Evolutionary conservation across 2,329 filamentous ascomycete species (phyloP), one percentile per base, ranked within the genome.

Genomic region (Lachnellula willkommii): DNA sequence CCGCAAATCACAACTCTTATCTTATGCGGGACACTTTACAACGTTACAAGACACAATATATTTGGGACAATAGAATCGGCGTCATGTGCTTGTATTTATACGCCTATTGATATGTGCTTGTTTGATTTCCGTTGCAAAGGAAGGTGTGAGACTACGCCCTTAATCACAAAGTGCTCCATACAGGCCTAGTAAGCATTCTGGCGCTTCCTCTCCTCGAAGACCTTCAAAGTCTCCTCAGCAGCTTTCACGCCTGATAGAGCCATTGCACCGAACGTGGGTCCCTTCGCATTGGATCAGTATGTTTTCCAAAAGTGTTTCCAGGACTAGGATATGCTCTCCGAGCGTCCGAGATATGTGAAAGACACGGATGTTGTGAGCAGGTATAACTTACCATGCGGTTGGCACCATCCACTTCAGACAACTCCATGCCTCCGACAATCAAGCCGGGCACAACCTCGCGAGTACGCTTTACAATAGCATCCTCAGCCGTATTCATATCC

Each of bases 351-450:
- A 28, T 28, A 28, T 28, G 4, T 7, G 6, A 28, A 28, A 28
- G 26, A 28, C 24, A 26, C 26, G 26, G 26, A 28, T 28, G 6
- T 28, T 47, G 22, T 15, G 43, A 17, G 35, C 4, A 26, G 15
- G 17, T 20, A 22, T 12, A 28, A 59, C 43, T 52, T 64, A 50
- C 92, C 91, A 96, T 96, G 52, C 91, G 83, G 76, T 95, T 95
- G 60, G 90, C 89, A 17, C 90, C 91, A 68, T 96, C 91, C 35
- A 95, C 85, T 74, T 96, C 91, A 57, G 85, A 89, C 63, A 96
- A 77, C 73, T 96, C 91, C 91, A 96, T 96, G 40, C 91, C 92
- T 52, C 91, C 92, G n/a, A 95, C 88, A 66, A 96, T 90, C 61
- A 96, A 77, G 28, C 92, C 91, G 5, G 90, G 90, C 14, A 91